Conservation (phyloP, 2,329 filamentous ascomycete genomes). For the Dactylellina drechsleri region DNA sequence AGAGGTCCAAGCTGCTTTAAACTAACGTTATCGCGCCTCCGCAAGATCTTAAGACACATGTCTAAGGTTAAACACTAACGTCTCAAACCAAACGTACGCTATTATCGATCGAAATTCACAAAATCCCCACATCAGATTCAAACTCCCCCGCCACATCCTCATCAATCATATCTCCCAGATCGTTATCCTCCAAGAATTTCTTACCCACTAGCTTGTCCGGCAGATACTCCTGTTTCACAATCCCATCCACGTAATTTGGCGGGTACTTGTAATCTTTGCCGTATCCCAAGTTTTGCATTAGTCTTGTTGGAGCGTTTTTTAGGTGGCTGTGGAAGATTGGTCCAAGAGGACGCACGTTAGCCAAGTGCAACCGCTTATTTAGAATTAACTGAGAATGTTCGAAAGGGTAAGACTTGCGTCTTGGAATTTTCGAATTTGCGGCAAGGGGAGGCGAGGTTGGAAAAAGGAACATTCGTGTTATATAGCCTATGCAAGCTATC, state of each 20-base stretch:
- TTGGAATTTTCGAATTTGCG: conserved; percentile 5
- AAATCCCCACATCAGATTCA: not conserved
- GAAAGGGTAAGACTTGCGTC: too few relatives aligned
- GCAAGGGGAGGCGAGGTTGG: conserved; percentile 6
- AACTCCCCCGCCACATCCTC: conserved; percentile 66
- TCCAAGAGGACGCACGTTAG: conserved; percentile 1
- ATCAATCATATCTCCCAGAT: conserved; percentile 83
- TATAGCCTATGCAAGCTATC: too few relatives aligned
- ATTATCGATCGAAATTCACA: not conserved
- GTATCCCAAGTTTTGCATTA: conserved; percentile 94
- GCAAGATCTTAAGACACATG: not conserved
- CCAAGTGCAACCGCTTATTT: too few relatives aligned
- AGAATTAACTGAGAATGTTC: too few relatives aligned
- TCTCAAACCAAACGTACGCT: not conserved
- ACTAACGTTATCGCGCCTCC: not conserved
- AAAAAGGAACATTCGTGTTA: not conserved
- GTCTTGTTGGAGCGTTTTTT: conserved; percentile 86
- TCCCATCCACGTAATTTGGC: conserved; percentile 84
- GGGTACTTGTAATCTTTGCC: conserved; percentile 96
- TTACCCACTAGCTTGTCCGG: conserved; percentile 77
- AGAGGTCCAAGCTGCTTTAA: too few relatives aligned
- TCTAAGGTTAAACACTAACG: conserved; percentile 7
- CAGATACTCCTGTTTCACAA: conserved; percentile 85
- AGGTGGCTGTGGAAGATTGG: conserved; percentile 68
- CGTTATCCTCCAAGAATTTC: conserved; percentile 79